These are phyloP conservation scores for Viola odorata DNA, from an alignment of 345 rosid genomes.

Conservation along the genomic window DNA sequence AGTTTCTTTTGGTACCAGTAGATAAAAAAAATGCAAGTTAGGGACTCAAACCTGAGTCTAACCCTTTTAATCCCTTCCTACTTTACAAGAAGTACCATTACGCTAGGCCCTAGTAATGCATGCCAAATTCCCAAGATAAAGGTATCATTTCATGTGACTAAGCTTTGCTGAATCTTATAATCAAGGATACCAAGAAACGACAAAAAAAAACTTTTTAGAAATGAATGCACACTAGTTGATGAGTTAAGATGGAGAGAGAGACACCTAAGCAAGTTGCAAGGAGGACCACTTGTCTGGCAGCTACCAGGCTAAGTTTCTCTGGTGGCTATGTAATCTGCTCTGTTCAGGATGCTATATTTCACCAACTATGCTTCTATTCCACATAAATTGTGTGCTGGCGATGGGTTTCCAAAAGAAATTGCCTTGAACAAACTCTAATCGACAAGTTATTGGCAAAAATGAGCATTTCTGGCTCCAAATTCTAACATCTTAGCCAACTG, in stretches of 20 bases:
- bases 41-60: too few species aligned
- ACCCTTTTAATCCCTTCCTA: too few species aligned
- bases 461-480: too few species aligned
- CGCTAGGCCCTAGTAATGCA: too few species aligned
- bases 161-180: too few species aligned
- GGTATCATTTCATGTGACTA: neutral
- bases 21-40: too few species aligned
- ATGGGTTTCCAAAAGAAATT: neutral
- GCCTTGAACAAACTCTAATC: too few species aligned
- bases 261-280: neutral
- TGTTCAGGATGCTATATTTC: neutral
- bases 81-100: too few species aligned
- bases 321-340: neutral
- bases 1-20: too few species aligned
- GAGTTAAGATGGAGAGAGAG: slow-evolving; percentile 8
- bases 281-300: neutral
- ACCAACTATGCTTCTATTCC: slow-evolving; percentile 1
- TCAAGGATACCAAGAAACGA: neutral
- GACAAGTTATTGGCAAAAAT: too few species aligned
- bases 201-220: slow-evolving; percentile 7
- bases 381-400: neutral
- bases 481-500: too few species aligned
- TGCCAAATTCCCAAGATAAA: too few species aligned
- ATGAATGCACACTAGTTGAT: neutral
- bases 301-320: neutral